Percentiles rank a stretch among this genome's conserved stretches.
These are phyloP conservation scores for Bacidia rubella DNA, from an alignment of 495 filamentous ascomycete species.

Conservation along the genomic window DNA sequence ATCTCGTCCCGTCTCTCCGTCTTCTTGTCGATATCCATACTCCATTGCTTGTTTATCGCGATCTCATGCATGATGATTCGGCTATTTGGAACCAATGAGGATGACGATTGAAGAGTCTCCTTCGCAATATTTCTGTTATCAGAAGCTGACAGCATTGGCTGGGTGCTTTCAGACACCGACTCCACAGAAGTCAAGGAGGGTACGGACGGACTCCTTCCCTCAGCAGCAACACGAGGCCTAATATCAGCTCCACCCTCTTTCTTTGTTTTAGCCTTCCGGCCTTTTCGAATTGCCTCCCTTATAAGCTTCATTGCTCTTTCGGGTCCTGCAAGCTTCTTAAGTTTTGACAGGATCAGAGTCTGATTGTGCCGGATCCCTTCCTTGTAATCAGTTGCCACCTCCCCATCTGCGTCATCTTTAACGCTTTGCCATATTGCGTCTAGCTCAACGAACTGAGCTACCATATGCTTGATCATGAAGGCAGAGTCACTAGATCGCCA, in stretches of 20 bases:
- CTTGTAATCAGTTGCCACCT: constrained; percentile 76
- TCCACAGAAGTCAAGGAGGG: constrained; percentile 27
- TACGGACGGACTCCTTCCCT: constrained; percentile 20
- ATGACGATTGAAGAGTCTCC: constrained; percentile 30
- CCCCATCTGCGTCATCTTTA: constrained; percentile 75
- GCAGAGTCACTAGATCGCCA: constrained; percentile 92
- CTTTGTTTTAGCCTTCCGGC: constrained; percentile 53
- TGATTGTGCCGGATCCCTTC: constrained; percentile 93
- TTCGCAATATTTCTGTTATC: constrained; percentile 27
- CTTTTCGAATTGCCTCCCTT: constrained; percentile 66
- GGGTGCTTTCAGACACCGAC: constrained; percentile 24
- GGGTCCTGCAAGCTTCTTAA: constrained; percentile 77
- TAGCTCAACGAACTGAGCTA: constrained; percentile 86
- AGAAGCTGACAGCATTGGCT: constrained; percentile 26
- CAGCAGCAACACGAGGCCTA: constrained; percentile 44
- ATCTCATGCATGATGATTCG: constrained; percentile 80
- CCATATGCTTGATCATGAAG: constrained; percentile 83
- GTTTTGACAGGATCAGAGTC: constrained; percentile 69
- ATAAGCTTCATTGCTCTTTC: constrained; percentile 75
- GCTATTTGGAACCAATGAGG: constrained; percentile 67
- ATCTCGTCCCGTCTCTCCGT: constrained; percentile 38
- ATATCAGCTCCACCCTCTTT: constrained; percentile 60
- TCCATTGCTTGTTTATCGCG: constrained; percentile 75
- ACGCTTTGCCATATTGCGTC: constrained; percentile 95
- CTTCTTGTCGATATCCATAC: constrained; percentile 39